Base-by-base conservation (phyloP, 164 flowering plant genomes). In the Sedum album region DNA sequence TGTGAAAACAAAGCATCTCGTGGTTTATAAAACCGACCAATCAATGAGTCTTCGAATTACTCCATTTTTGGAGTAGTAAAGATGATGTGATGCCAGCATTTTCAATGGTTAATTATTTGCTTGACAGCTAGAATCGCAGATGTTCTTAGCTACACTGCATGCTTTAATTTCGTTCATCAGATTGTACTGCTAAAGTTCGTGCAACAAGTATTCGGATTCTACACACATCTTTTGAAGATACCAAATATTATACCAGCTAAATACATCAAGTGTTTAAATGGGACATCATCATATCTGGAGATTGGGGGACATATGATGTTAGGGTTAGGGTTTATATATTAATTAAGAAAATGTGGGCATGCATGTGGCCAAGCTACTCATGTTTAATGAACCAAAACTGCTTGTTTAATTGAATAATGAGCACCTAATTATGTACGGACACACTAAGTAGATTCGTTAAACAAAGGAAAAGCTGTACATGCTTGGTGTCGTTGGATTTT, bases 391-490 rank as follows among this genome's bases (percentile, higher is more conserved):
- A 28, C 20, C 26, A 26, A 57, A 28, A 14, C 62, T 11, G 62
- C 62, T 26, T 57, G 62, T 28, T 55, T 26, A 57, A 26, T 28
- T 26, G 33, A 57, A 57, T 11, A 28, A 57, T 11, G 20, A 57
- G 62, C 17, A 28, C 62, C 62, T 57, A 57, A 57, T 57, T 57
- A 55, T 9, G 62, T 28, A 28, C 60, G 60, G 60, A 53, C 60
- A 8, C 7, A 53, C 13, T 6, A 17, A 57, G 62, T 28, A 57
- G 62, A 57, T 28, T 57, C 7, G 62, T 57, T 57, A 57, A 57
- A 28, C 30, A 55, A 55, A 55, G 25, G 60, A 25, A 55, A n/a
- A 49, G 23, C 25, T 49, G 55, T 49, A 4, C 14, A 49, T n/a
- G 60, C 23, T 23, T 53, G 38, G 28, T 57, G 62, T 57, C 20